A percentile compares a stretch with the other conserved stretches of the same genome.
Evolutionary conservation across 2,329 filamentous ascomycete species (phyloP).

Genomic region (Fusarium xylarioides): DNA sequence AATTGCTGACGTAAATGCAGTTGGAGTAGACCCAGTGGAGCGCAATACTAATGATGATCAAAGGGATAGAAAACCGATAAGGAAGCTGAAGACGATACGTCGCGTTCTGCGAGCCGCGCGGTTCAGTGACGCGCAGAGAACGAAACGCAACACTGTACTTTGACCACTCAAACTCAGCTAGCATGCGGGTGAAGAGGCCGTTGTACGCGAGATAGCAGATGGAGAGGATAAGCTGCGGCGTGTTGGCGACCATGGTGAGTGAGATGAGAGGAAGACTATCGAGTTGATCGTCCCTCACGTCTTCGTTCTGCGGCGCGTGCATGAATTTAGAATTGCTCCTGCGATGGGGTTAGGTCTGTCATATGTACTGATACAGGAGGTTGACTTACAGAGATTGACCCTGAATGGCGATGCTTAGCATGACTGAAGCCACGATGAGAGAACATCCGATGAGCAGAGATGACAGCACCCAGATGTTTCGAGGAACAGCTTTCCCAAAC

Average conservation of each 20-base stretch:
- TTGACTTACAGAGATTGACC: constrained; percentile 8
- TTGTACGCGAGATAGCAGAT: constrained; percentile 29
- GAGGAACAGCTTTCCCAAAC: constrained; percentile 17
- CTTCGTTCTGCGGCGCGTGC: constrained; percentile 8
- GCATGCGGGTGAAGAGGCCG: constrained; percentile 29
- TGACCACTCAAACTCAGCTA: constrained; percentile 31
- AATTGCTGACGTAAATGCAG: constrained; percentile 33
- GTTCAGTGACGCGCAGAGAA: constrained; percentile 26
- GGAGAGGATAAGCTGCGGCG: constrained; percentile 21
- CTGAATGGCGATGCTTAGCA: constrained; percentile 2
- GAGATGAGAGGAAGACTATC: neutral
- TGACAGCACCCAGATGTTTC: constrained; percentile 18
- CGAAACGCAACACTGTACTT: constrained; percentile 16
- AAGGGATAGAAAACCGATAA: constrained; percentile 32
- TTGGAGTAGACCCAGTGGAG: constrained; percentile 39
- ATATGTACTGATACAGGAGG: rapidly evolving
- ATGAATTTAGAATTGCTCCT: constrained; percentile 2
- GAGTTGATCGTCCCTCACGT: rapidly evolving
- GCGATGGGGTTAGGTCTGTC: neutral
- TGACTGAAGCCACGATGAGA: neutral
- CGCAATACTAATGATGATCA: constrained; percentile 14
- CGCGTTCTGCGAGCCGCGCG: constrained; percentile 19
- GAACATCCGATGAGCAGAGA: constrained; percentile 20
- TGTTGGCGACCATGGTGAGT: constrained; percentile 23
- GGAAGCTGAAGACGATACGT: constrained; percentile 38